phyloP scores from a whole-genome alignment of 140 eudicot species.

The Cichorium intybus region DNA sequence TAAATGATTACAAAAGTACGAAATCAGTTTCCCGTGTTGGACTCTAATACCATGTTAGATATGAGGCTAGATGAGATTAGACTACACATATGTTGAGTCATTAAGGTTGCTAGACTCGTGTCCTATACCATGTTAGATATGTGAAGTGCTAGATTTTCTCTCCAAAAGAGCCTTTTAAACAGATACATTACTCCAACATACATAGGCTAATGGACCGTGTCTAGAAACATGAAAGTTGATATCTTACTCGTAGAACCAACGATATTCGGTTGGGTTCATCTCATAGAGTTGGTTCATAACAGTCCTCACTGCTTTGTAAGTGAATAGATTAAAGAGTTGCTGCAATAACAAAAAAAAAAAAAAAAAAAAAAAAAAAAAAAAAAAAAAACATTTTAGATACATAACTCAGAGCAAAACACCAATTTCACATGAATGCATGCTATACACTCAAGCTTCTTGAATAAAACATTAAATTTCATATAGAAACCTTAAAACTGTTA shows the following conservation, averaged over 20 bases:
- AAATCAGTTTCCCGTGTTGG: conserved; percentile 2
- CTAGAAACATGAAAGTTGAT: conserved; percentile 20
- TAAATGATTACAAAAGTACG: not conserved
- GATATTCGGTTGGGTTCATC: conserved; percentile 89
- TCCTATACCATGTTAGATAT: not conserved
- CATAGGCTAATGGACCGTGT: not conserved
- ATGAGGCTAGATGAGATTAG: not conserved
- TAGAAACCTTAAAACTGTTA: not conserved
- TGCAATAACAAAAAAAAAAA: conserved; percentile 41
- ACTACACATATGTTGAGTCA: no score
- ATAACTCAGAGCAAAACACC: not conserved
- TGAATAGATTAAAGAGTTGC: conserved; percentile 80
- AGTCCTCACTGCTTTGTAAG: conserved; percentile 98
- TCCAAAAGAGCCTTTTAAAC: no score
- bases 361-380: conserved; percentile 4
- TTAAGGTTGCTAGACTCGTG: no score
- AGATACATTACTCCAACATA: no score
- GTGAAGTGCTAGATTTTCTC: not conserved
- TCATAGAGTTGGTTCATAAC: conserved; percentile 92
- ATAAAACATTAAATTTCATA: not conserved
- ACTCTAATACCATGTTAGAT: not conserved
- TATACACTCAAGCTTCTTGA: conserved; percentile 2
- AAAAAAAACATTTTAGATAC: conserved; percentile 7
- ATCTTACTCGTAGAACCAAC: conserved; percentile 91
- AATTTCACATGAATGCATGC: not conserved